A percentile compares a stretch with the other conserved stretches of the same genome.
Evolutionary conservation across 2,329 filamentous ascomycete species (phyloP).

Genomic region (Penicillium sp.): DNA sequence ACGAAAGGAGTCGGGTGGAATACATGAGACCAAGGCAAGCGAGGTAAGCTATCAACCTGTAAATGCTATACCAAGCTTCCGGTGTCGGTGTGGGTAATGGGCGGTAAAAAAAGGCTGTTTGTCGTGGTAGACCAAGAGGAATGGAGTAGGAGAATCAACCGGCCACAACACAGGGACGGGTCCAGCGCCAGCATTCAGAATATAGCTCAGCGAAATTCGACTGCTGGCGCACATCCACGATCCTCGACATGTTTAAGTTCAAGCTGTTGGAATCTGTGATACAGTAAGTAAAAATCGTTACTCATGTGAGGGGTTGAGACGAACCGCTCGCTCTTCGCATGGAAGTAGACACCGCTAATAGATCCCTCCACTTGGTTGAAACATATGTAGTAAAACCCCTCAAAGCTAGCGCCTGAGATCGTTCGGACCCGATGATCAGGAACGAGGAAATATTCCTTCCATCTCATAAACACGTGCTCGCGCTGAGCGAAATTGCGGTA

Average conservation of each 20-base stretch:
- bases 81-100: constrained; percentile 5
- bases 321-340: constrained; percentile 95
- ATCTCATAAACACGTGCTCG: constrained; percentile 95
- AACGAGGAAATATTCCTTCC: constrained; percentile 97
- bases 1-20: background rate
- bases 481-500: constrained; percentile 67
- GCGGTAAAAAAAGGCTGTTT: background rate
- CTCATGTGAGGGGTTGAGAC: constrained; percentile 36
- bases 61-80: background rate
- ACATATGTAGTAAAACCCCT: constrained; percentile 98
- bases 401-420: constrained; percentile 91
- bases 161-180: background rate
- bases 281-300: constrained; percentile 7
- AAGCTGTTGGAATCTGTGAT: constrained; percentile 76
- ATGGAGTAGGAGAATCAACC: background rate
- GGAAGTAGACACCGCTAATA: constrained; percentile 94
- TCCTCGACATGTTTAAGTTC: constrained; percentile 85
- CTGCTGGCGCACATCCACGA: constrained; percentile 72
- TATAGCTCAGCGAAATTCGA: constrained; percentile 72
- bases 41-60: constrained; percentile 2
- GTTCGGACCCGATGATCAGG: constrained; percentile 88
- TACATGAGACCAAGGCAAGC: background rate
- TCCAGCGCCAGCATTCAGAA: constrained; percentile 14
- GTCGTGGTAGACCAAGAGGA: background rate
- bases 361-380: constrained; percentile 87